phyloP scores from a whole-genome alignment of 495 filamentous ascomycete genomes.

The Friedmanniomyces simplex region DNA sequence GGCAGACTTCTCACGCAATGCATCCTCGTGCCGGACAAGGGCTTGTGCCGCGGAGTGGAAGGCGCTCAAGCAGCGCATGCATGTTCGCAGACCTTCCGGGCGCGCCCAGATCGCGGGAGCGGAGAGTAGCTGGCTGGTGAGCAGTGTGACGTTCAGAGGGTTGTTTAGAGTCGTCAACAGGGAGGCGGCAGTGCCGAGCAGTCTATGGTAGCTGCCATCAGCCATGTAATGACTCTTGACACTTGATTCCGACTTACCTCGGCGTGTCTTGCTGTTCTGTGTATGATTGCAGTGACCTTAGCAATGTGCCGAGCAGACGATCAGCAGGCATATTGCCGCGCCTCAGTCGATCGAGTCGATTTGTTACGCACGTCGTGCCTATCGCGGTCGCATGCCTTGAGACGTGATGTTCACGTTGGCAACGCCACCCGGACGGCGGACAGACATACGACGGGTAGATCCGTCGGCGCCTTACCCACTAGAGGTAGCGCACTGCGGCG shows the following conservation, averaged over 20 bases:
- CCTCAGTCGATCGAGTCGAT: neutral
- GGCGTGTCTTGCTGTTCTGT: conserved; percentile 37
- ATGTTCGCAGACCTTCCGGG: conserved; percentile 58
- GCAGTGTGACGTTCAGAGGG: conserved; percentile 78
- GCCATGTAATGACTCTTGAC: neutral
- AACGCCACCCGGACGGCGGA: too few species aligned
- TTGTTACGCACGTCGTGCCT: neutral
- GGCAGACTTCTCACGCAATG: conserved; percentile 20
- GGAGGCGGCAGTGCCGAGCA: conserved; percentile 71
- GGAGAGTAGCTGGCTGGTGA: conserved; percentile 79
- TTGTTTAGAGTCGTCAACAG: conserved; percentile 78
- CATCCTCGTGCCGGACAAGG: conserved; percentile 35
- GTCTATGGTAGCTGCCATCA: conserved; percentile 36
- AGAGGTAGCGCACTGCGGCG: neutral
- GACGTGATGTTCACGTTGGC: too few species aligned
- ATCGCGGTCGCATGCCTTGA: too few species aligned
- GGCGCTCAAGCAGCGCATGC: conserved; percentile 69
- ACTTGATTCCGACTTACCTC: conserved; percentile 31
- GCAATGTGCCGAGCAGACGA: conserved; percentile 30
- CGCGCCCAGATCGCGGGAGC: conserved; percentile 80
- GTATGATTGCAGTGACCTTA: conserved; percentile 34
- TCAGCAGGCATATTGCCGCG: conserved; percentile 29
- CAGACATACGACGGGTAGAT: neutral
- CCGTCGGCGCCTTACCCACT: neutral
- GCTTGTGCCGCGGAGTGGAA: conserved; percentile 67